A percentile compares a stretch with the other conserved stretches of the same genome.
phyloP scores from a whole-genome alignment of 768 basidiomycete genomes.

The Lyophyllum decastes region DNA sequence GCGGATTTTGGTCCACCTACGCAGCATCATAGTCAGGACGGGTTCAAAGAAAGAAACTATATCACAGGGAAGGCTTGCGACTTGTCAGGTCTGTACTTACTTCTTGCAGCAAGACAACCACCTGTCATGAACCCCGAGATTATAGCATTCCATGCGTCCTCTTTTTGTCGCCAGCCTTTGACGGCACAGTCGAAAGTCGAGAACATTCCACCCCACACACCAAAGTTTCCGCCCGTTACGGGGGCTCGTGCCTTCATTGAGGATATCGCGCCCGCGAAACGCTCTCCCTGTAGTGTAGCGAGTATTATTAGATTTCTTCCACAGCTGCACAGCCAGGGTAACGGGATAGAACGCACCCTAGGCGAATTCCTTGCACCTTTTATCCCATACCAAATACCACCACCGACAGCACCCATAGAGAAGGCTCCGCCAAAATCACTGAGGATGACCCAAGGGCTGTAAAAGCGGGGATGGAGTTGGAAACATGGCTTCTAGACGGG shows the following conservation, averaged over 20 bases:
- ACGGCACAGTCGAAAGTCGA: conserved; percentile 98
- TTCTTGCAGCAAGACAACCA: conserved; percentile 90
- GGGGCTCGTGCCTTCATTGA: conserved; percentile 98
- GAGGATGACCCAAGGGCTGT: conserved; percentile 96
- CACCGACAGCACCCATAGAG: conserved; percentile 97
- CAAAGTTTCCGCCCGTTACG: conserved; percentile 96
- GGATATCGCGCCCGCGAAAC: conserved; percentile 89
- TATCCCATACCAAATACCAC: conserved; percentile 98
- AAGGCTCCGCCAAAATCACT: conserved; percentile 98
- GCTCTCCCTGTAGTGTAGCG: conserved; percentile 76
- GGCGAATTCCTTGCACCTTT: conserved; percentile 98
- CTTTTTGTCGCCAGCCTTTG: conserved; percentile 95
- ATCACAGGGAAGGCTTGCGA: background rate
- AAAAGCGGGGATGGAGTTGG: background rate
- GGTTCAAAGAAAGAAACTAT: background rate
- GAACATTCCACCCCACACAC: conserved; percentile 97
- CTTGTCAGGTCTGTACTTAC: conserved; percentile 50
- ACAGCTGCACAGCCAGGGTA: background rate
- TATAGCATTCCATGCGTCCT: conserved; percentile 99
- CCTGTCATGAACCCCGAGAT: conserved; percentile 98
- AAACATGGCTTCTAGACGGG: background rate
- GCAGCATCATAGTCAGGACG: conserved; percentile 5
- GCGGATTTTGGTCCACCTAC: conserved; percentile 92
- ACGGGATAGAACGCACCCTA: conserved; percentile 51
- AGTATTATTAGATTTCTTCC: conserved; percentile 5